Evolutionary conservation across 345 rosid genomes (phyloP).

Genomic region (Capsella bursapastoris): DNA sequence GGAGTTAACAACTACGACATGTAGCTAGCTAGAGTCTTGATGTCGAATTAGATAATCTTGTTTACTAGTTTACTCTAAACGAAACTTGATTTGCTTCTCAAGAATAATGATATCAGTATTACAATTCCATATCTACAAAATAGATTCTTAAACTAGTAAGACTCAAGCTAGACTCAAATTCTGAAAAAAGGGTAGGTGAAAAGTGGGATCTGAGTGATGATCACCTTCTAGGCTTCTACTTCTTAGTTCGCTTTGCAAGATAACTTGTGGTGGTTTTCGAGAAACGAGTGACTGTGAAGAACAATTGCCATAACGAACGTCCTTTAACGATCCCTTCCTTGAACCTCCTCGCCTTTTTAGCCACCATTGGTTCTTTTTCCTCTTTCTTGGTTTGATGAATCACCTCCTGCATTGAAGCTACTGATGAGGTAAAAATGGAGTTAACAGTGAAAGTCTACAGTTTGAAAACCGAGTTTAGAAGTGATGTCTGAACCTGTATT

Average conservation of each 20-base stretch:
- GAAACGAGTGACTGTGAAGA: slow-evolving; percentile 55
- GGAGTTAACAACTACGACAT: slow-evolving; percentile 38
- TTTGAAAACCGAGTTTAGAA: background rate
- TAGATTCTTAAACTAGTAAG: slow-evolving; percentile 35
- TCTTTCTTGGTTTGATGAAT: slow-evolving; percentile 47
- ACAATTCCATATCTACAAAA: slow-evolving; percentile 24
- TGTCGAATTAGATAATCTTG: slow-evolving; percentile 16
- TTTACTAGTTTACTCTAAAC: slow-evolving; percentile 1
- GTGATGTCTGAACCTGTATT: slow-evolving; percentile 49
- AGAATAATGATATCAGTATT: slow-evolving; percentile 10
- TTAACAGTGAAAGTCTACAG: slow-evolving; percentile 42
- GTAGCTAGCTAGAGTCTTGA: slow-evolving; percentile 24
- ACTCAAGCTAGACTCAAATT: slow-evolving; percentile 20
- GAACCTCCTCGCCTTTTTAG: slow-evolving; percentile 59
- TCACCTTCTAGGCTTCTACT: slow-evolving; percentile 34
- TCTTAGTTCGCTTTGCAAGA: slow-evolving; percentile 55
- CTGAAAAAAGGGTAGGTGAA: background rate
- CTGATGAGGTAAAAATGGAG: slow-evolving; percentile 55
- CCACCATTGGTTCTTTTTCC: slow-evolving; percentile 54
- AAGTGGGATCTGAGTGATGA: background rate
- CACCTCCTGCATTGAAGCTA: slow-evolving; percentile 77
- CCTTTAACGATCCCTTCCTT: slow-evolving; percentile 75
- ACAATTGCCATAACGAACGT: slow-evolving; percentile 58
- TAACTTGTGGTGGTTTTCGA: slow-evolving; percentile 53
- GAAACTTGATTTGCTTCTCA: slow-evolving; percentile 21